Conservation (phyloP, 768 basidiomycete species). For the Russula olivacea region DNA sequence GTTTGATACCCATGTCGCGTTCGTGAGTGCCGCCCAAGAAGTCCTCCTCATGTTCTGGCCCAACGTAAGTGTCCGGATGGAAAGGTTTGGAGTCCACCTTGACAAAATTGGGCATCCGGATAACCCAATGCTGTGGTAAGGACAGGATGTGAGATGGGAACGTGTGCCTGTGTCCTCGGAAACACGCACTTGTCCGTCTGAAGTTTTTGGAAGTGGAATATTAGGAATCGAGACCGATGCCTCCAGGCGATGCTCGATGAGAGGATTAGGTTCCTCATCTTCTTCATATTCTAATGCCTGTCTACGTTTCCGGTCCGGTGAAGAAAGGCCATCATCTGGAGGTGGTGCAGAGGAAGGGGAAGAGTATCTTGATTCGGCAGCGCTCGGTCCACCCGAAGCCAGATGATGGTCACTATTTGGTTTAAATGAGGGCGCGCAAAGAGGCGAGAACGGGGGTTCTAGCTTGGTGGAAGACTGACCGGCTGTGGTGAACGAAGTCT, state of each 20-base stretch:
- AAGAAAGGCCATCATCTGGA: slow-evolving; percentile 58
- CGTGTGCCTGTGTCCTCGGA: background rate
- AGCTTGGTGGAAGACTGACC: slow-evolving; percentile 35
- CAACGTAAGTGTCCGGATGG: slow-evolving; percentile 78
- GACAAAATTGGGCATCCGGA: slow-evolving; percentile 91
- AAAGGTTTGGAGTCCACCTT: slow-evolving; percentile 86
- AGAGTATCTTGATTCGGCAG: slow-evolving; percentile 26
- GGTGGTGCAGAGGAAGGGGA: slow-evolving; percentile 33
- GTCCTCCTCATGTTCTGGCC: slow-evolving; percentile 73
- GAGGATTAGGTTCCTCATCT: slow-evolving; percentile 59
- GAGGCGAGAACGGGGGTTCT: background rate
- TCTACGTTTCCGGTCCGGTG: slow-evolving; percentile 50
- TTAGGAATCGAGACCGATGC: slow-evolving; percentile 82
- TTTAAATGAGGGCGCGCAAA: background rate
- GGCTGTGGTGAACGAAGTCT: slow-evolving; percentile 44
- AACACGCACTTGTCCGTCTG: slow-evolving; percentile 69
- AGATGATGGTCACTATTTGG: slow-evolving; percentile 15
- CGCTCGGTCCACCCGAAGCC: slow-evolving; percentile 22
- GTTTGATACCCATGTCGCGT: slow-evolving; percentile 76
- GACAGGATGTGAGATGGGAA: slow-evolving; percentile 8
- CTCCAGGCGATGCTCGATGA: slow-evolving; percentile 51
- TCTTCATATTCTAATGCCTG: slow-evolving; percentile 75
- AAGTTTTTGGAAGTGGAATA: slow-evolving; percentile 70
- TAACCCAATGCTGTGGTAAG: slow-evolving; percentile 75
- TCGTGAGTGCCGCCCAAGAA: slow-evolving; percentile 52